Percentiles rank a stretch among this genome's conserved stretches.
Evolutionary conservation across 2,329 filamentous ascomycete species (phyloP).

Genomic region (Penicillium concentricum): DNA sequence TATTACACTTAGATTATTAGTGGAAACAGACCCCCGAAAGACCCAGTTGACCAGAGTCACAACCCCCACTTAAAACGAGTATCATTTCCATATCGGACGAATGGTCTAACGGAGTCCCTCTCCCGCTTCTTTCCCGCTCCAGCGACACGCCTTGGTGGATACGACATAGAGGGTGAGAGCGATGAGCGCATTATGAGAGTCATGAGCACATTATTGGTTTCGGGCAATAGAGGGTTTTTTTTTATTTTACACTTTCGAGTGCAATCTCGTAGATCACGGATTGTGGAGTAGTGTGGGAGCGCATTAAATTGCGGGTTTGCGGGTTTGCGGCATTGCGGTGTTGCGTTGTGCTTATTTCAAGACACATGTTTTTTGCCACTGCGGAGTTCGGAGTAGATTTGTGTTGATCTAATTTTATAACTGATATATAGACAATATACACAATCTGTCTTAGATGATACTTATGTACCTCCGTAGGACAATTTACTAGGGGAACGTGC

Average conservation of each 20-base stretch:
- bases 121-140: conserved; percentile 1
- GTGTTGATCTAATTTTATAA: too few relatives aligned
- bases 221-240: not conserved
- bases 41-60: not conserved
- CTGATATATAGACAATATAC: too few relatives aligned
- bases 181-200: not conserved
- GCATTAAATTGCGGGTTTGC: not conserved
- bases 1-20: not conserved
- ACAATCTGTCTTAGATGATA: too few relatives aligned
- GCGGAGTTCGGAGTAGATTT: too few relatives aligned
- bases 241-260: conserved; percentile 2
- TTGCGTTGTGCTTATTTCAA: not conserved
- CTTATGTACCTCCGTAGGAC: too few relatives aligned
- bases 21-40: not conserved
- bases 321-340: not conserved
- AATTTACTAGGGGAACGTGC: not conserved
- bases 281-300: not conserved
- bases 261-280: conserved; percentile 6
- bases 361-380: not conserved
- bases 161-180: not conserved
- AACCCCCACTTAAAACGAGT: not conserved
- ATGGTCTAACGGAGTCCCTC: conserved; percentile 1
- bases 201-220: conserved; percentile 5
- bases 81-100: conserved; percentile 9
- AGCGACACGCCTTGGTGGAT: not conserved